phyloP scores from a whole-genome alignment of 2,329 filamentous ascomycete genomes.

The Epichloe sibirici region DNA sequence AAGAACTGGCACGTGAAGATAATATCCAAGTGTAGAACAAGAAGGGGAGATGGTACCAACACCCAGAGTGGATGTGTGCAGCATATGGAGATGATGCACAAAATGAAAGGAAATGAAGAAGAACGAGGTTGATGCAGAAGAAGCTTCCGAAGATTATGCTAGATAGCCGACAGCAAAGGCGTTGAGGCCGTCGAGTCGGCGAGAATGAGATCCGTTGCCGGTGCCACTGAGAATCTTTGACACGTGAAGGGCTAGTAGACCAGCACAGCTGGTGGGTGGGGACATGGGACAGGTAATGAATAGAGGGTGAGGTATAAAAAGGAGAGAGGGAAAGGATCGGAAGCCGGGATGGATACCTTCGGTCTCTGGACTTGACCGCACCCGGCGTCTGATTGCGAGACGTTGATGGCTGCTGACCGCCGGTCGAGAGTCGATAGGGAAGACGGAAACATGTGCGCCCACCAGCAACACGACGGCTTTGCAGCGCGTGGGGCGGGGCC shows the following conservation, averaged over 20 bases:
- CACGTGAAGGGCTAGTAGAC: neutral
- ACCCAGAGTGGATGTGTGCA: neutral
- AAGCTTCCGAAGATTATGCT: neutral
- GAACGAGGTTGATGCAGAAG: neutral
- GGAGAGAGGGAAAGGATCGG: neutral
- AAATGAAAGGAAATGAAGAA: neutral
- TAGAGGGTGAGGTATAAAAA: neutral
- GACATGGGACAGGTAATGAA: neutral
- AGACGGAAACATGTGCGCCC: too few relatives aligned
- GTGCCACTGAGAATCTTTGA: neutral
- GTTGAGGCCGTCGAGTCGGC: neutral
- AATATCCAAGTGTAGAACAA: neutral
- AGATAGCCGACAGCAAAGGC: neutral
- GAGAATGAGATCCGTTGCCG: neutral
- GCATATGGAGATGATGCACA: neutral
- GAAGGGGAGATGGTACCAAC: neutral
- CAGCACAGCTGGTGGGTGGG: conserved; percentile 1
- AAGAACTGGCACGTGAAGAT: neutral
- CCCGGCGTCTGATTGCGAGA: too few relatives aligned
- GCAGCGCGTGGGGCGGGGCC: neutral
- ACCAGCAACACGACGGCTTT: neutral
- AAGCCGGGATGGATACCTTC: neutral
- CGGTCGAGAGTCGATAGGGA: neutral
- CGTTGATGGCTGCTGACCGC: too few relatives aligned
- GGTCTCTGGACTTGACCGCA: neutral